These are phyloP conservation scores for Striga asiatica DNA, from an alignment of 257 asterid genomes.

Conservation along the genomic window DNA sequence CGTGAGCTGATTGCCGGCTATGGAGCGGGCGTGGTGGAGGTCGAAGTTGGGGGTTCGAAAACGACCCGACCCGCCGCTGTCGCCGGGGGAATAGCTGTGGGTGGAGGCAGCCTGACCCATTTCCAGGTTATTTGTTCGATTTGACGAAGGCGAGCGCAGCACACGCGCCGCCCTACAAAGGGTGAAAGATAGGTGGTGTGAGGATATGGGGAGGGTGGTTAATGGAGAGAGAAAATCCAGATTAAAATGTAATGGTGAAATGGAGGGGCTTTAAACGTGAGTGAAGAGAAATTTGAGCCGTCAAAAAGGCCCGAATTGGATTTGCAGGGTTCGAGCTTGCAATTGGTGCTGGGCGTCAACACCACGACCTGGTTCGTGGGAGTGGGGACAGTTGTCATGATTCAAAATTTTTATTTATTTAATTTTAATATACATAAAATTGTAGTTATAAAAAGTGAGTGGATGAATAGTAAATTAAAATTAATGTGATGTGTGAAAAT, in stretches of 20 bases:
- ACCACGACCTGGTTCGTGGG: conserved; percentile 11
- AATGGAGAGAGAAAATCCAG: neutral
- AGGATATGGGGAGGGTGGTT: neutral
- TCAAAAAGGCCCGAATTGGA: conserved; percentile 9
- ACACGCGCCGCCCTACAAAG: conserved; percentile 27
- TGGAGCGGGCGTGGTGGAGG: conserved; percentile 10
- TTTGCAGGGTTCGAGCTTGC: neutral
- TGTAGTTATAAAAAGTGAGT: neutral
- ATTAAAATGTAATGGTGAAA: neutral
- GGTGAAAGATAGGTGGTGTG: neutral
- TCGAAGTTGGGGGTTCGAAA: conserved; percentile 10
- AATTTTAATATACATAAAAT: too few species aligned
- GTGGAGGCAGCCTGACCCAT: conserved; percentile 25
- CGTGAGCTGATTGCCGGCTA: conserved; percentile 2
- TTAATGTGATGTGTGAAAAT: neutral
- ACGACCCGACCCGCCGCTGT: neutral
- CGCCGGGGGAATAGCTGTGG: conserved; percentile 17
- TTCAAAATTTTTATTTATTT: neutral
- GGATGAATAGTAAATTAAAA: neutral
- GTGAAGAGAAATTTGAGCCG: conserved; percentile 13
- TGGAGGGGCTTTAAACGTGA: conserved; percentile 12
- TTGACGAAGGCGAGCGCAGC: conserved; percentile 1
- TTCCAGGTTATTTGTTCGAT: neutral
- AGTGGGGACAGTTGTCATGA: neutral
- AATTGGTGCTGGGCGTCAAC: conserved; percentile 20